These are phyloP conservation scores for Trichoderma citrinoviride DNA, from an alignment of 2,329 filamentous ascomycete genomes.

Conservation along the genomic window DNA sequence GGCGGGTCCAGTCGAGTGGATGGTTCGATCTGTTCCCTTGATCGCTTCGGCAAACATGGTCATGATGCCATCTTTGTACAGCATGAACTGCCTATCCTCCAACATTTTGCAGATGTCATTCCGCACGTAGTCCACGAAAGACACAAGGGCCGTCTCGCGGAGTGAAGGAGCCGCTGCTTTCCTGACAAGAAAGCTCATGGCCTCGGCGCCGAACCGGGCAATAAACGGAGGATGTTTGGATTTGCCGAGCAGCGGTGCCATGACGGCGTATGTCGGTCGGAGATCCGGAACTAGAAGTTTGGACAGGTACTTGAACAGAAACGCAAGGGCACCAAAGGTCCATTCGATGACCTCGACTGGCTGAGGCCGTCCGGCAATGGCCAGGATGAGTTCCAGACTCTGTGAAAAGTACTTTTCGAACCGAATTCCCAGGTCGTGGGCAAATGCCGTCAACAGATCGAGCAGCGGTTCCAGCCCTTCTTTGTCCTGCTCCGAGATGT, in stretches of 20 bases:
- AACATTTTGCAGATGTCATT: constrained; percentile 59
- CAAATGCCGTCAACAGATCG: constrained; percentile 85
- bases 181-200: constrained; percentile 87
- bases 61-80: constrained; percentile 88
- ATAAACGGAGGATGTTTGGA: constrained; percentile 80
- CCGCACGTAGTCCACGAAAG: constrained; percentile 70
- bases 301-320: constrained; percentile 95
- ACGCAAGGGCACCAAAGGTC: constrained; percentile 91
- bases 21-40: constrained; percentile 58
- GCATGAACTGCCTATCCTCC: constrained; percentile 56
- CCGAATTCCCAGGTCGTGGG: constrained; percentile 81
- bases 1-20: constrained; percentile 59
- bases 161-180: constrained; percentile 80
- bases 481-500: constrained; percentile 74
- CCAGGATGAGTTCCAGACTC: constrained; percentile 71
- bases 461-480: constrained; percentile 82
- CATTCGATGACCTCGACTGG: constrained; percentile 93
- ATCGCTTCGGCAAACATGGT: constrained; percentile 83
- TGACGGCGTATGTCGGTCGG: constrained; percentile 76
- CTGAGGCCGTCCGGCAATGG: constrained; percentile 72
- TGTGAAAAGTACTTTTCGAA: constrained; percentile 87
- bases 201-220: constrained; percentile 88
- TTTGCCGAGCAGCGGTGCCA: constrained; percentile 82
- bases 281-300: constrained; percentile 82
- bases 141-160: constrained; percentile 67